phyloP scores from a whole-genome alignment of 2,329 filamentous ascomycete genomes.

The Parafenestella ontariensis region DNA sequence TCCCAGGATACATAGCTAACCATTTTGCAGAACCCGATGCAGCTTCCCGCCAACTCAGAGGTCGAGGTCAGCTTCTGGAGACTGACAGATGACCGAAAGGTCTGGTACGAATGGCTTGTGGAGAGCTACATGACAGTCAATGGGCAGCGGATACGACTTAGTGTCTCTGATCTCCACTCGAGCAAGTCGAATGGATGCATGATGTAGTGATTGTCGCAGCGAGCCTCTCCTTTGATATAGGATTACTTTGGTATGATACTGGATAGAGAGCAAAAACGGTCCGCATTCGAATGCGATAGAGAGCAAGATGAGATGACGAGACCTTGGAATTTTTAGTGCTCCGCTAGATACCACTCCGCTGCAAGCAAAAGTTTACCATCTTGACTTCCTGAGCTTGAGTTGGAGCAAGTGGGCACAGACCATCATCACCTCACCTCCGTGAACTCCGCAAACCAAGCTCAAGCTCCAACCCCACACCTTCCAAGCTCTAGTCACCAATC shows the following conservation, averaged over 20 bases:
- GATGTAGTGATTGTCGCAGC: slow-evolving; percentile 34
- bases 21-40: slow-evolving; percentile 75
- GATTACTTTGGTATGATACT: background rate
- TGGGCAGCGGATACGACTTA: slow-evolving; percentile 70
- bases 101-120: slow-evolving; percentile 99
- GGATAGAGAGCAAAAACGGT: background rate
- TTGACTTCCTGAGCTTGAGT: background rate
- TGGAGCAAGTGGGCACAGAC: background rate
- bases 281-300: background rate
- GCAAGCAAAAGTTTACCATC: background rate
- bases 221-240: background rate
- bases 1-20: slow-evolving; percentile 6
- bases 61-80: slow-evolving; percentile 94
- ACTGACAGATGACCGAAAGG: slow-evolving; percentile 91
- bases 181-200: slow-evolving; percentile 49
- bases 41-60: slow-evolving; percentile 83
- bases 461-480: background rate
- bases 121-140: slow-evolving; percentile 77
- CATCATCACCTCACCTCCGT: background rate
- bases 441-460: background rate
- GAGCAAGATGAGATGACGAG: background rate
- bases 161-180: slow-evolving; percentile 51
- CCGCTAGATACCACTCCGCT: background rate
- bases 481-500: background rate
- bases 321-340: background rate